These are phyloP conservation scores for Collybia sordida DNA, from an alignment of 768 basidiomycete species.

Conservation along the genomic window DNA sequence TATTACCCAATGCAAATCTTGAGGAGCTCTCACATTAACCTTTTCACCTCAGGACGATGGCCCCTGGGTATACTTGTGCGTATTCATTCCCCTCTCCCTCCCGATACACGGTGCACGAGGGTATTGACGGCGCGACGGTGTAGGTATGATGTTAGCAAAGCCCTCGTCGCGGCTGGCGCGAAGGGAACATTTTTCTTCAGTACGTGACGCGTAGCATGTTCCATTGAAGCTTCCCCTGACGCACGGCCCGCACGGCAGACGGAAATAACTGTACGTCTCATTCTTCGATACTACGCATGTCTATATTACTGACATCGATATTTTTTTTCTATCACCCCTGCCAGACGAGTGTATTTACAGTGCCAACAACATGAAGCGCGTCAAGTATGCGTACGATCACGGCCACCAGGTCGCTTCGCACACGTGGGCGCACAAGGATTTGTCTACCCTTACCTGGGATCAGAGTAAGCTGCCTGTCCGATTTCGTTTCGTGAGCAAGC, in stretches of 20 bases:
- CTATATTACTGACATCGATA: background rate
- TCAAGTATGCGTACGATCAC: conserved; percentile 26
- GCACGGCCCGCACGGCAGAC: conserved; percentile 18
- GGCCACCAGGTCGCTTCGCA: conserved; percentile 36
- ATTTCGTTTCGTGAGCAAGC: background rate
- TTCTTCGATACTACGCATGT: too few species aligned
- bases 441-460: conserved; percentile 26
- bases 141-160: conserved; percentile 35
- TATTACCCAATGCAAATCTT: background rate
- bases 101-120: background rate
- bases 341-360: conserved; percentile 32
- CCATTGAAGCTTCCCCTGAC: background rate
- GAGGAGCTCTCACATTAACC: background rate
- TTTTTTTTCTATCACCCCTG: background rate
- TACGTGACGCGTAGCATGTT: conserved; percentile 18
- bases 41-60: conserved; percentile 16
- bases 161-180: conserved; percentile 30
- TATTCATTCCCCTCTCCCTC: background rate
- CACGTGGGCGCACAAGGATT: conserved; percentile 32
- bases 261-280: conserved; percentile 36
- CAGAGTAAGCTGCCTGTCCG: conserved; percentile 17
- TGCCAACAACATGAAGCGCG: conserved; percentile 21
- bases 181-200: conserved; percentile 47
- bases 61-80: conserved; percentile 19
- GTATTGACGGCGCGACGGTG: background rate